Base-by-base conservation (phyloP, 768 basidiomycete species). In the Russula sp. region DNA sequence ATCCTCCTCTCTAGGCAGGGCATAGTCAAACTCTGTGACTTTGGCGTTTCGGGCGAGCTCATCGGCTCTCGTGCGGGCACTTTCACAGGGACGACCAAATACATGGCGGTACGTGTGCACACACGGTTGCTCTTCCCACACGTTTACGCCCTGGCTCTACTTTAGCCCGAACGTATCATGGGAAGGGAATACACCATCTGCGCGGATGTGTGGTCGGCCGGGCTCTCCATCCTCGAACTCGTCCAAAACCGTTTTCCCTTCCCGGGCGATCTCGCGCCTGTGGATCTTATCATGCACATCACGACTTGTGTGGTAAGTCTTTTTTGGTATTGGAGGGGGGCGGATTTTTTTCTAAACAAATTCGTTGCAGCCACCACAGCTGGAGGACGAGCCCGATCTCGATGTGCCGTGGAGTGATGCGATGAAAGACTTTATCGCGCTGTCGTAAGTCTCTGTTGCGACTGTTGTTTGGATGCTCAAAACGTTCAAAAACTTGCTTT, bases 171-270 rank as follows among this genome's bases (percentile, higher is more conserved):
- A 72, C 85, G 93, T 58, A 95, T 96, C 60, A 84, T 82, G 66
- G 93, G 93, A 1, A 81, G 85, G 45, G 84, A 87, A 64, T 97
- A 94, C 70, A 88, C 89, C n/a, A 93, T 94, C 68, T 82, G 90
- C 58, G 90, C 93, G 32, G 93, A 97, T 70, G 93, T 97, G 22
- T 97, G 94, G 94, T 95, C 93, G 0, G 85, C 91, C 7, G 94
- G 93, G 6, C 87, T 97, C 42, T 88, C 92, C 1, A 79, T 97
- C 32, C 79, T 97, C 67, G 94, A 97, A 73, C 82, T 97, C 25
- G 88, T 92, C 2, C 81, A 88, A 68, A 94, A 93, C 63, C 83
- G 87, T 47, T 95, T 93, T 77, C 94, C 94, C 7, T 96, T 92
- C 75, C 90, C 93, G 1, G 81, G 81, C 18, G 90, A 93, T 68